phyloP scores from a whole-genome alignment of 2,329 filamentous ascomycete species.

The Talaromyces albobiverticillius region DNA sequence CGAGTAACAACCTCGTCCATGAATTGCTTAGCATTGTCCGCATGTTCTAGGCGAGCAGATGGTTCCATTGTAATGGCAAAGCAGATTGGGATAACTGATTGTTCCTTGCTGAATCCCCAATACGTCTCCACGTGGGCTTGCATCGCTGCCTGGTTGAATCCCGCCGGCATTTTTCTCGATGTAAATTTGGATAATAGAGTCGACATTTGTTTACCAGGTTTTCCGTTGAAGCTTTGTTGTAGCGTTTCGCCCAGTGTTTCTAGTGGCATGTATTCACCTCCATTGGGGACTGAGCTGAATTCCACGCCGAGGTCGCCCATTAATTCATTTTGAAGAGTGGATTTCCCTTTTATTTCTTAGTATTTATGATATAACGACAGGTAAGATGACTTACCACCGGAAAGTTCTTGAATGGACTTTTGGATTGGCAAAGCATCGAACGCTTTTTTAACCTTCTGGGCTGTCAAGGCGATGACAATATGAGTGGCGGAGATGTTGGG shows the following conservation, averaged over 20 bases:
- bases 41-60: slow-evolving; percentile 58
- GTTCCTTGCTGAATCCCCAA: slow-evolving; percentile 95
- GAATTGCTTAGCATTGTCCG: slow-evolving; percentile 87
- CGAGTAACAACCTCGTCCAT: slow-evolving; percentile 85
- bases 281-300: slow-evolving; percentile 97
- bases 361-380: no score
- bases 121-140: slow-evolving; percentile 91
- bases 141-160: slow-evolving; percentile 95
- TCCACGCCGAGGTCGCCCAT: slow-evolving; percentile 96
- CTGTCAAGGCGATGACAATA: slow-evolving; percentile 1
- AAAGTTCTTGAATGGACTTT: slow-evolving; percentile 5
- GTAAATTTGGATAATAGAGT: slow-evolving; percentile 90
- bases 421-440: slow-evolving; percentile 1
- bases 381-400: slow-evolving; percentile 1
- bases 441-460: slow-evolving; percentile 1
- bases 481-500: neutral
- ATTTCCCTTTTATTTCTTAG: slow-evolving; percentile 94
- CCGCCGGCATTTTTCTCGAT: slow-evolving; percentile 98
- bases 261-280: slow-evolving; percentile 93
- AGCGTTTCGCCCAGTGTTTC: slow-evolving; percentile 92
- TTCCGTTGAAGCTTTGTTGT: slow-evolving; percentile 97
- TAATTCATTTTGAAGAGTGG: slow-evolving; percentile 97
- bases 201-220: slow-evolving; percentile 92
- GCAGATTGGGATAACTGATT: slow-evolving; percentile 69
- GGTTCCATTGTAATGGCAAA: slow-evolving; percentile 58